Evolutionary conservation across 306 rosid genomes (phyloP).

Genomic region (Castanea crenata): DNA sequence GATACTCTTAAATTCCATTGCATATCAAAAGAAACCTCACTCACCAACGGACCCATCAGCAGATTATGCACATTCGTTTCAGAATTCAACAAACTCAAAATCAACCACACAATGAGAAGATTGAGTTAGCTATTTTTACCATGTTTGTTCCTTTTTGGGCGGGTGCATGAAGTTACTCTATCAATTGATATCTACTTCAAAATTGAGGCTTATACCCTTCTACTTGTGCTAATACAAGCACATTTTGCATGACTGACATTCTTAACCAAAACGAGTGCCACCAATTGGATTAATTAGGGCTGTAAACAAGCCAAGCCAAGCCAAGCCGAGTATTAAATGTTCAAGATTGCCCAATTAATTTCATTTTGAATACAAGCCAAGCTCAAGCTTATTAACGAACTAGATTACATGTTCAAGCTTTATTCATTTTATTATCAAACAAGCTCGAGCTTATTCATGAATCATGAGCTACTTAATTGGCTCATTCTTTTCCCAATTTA

Average conservation of each 20-base stretch:
- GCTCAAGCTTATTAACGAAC: too few relatives aligned
- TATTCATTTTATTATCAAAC: too few relatives aligned
- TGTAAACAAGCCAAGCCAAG: too few relatives aligned
- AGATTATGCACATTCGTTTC: slow-evolving; percentile 4
- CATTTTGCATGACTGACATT: background rate
- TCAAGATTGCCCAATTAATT: too few relatives aligned
- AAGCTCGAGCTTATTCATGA: too few relatives aligned
- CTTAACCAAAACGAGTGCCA: slow-evolving; percentile 18
- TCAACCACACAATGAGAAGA: slow-evolving; percentile 10
- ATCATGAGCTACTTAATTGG: too few relatives aligned
- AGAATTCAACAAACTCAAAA: slow-evolving; percentile 19
- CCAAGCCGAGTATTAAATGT: too few relatives aligned
- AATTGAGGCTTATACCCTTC: background rate
- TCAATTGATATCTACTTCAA: slow-evolving; percentile 5
- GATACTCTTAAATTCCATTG: slow-evolving; percentile 12
- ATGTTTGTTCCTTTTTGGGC: background rate
- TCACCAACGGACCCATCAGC: slow-evolving; percentile 1
- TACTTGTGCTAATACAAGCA: background rate
- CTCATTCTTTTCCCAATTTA: too few relatives aligned
- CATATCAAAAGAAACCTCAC: background rate
- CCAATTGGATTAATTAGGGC: background rate
- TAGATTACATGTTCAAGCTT: too few relatives aligned
- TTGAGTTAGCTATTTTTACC: background rate
- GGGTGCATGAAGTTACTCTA: background rate
- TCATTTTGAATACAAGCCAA: too few relatives aligned